phyloP scores from a whole-genome alignment of 768 basidiomycete genomes.

The Auriscalpium vulgare region DNA sequence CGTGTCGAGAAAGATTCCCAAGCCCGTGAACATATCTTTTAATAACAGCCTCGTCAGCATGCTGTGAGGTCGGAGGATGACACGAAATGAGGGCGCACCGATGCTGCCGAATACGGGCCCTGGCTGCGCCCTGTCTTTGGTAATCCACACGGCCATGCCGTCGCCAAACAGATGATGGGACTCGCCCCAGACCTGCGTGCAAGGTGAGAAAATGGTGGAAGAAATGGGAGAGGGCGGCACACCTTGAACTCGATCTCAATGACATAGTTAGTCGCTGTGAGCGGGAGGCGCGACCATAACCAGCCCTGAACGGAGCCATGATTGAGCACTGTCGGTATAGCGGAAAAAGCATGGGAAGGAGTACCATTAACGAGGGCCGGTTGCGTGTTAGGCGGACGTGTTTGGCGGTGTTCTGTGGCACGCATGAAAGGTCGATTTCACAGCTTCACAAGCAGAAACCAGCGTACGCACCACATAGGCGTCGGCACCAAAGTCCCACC shows the following conservation, averaged over 20 bases:
- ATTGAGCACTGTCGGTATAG: background rate
- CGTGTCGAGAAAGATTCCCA: conserved; percentile 94
- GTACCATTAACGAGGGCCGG: conserved; percentile 73
- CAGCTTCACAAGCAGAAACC: conserved; percentile 5
- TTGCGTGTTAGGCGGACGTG: conserved; percentile 81
- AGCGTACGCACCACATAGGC: conserved; percentile 63
- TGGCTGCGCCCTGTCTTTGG: conserved; percentile 66
- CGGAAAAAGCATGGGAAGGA: background rate
- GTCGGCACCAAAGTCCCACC: conserved; percentile 98
- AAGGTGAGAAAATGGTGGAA: background rate
- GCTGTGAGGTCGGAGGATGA: background rate
- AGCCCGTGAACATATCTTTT: conserved; percentile 80
- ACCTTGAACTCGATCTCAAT: conserved; percentile 96
- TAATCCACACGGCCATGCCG: conserved; percentile 91
- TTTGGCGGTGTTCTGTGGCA: conserved; percentile 83
- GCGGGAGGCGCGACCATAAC: conserved; percentile 90
- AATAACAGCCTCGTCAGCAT: too few species aligned
- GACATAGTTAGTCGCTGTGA: conserved; percentile 73
- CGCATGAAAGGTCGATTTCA: background rate
- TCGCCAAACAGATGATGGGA: conserved; percentile 77
- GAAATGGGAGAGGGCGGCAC: conserved; percentile 1
- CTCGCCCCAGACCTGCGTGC: conserved; percentile 57
- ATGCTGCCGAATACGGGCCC: conserved; percentile 92
- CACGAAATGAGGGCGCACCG: conserved; percentile 36
- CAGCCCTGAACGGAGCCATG: conserved; percentile 54